Evolutionary conservation across 179 eudicot genomes (phyloP), one percentile per base, ranked within the genome.

Genomic region (Spinacia oleracea): DNA sequence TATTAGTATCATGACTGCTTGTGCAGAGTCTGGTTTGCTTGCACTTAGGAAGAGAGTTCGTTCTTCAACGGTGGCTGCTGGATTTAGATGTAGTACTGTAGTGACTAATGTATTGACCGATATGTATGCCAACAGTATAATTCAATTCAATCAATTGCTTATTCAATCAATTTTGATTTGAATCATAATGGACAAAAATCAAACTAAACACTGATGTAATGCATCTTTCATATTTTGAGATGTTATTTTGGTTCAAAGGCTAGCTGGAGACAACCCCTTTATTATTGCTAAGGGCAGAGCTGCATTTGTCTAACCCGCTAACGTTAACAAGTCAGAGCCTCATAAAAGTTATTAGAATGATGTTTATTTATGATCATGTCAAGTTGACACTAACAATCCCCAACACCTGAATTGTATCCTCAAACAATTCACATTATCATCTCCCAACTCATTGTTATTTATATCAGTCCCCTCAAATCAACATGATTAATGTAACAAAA

Each of bases 1-100:
- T 18, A 65, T 79, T 25, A 79, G 82, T 55, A 79, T 79, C 21
- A 18, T 79, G 56, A 60, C 78, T 7, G 78, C 78, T 53, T 79
- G 82, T 50, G 78, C 78, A 0, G 78, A 66, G 78, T 79, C 82
- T 27, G 82, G 82, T 65, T 51, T 79, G 67, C 78, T 74, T 40
- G 78, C 20, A 40, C 82, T 79, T 66, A 78, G 82, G 42, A 79
- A 51, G 25, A 46, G 78, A 73, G 82, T n/a, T n/a, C n/a, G n/a
- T n/a, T n/a, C n/a, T n/a, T n/a, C n/a, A n/a, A n/a, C n/a, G n/a
- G n/a, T n/a, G n/a, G n/a, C n/a, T n/a, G n/a, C n/a, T n/a, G n/a
- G n/a, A n/a, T n/a, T n/a, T n/a, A n/a, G n/a, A n/a, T n/a, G n/a
- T n/a, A n/a, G n/a, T n/a, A n/a, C n/a, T n/a, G n/a, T n/a, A n/a